phyloP scores from a whole-genome alignment of 805 yeast species.

The Peterozyma xylosa region DNA sequence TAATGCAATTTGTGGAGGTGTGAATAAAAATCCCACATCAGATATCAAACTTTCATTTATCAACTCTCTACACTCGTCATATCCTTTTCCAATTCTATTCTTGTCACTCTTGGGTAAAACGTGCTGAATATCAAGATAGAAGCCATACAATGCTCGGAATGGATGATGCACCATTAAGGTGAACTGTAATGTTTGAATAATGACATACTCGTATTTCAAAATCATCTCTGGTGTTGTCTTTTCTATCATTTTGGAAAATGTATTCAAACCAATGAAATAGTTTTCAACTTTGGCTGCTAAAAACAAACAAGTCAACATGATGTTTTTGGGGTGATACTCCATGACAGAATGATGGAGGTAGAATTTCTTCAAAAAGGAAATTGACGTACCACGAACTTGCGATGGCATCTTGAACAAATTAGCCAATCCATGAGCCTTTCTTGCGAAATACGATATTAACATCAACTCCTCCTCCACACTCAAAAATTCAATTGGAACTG shows the following conservation, averaged over 20 bases:
- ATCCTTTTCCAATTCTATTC: constrained; percentile 55
- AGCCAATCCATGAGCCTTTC: constrained; percentile 64
- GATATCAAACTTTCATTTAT: constrained; percentile 65
- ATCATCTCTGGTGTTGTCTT: constrained; percentile 62
- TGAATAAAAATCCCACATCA: constrained; percentile 68
- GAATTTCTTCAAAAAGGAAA: constrained; percentile 74
- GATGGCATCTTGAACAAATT: constrained; percentile 76
- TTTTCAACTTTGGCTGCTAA: constrained; percentile 92
- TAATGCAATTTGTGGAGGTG: constrained; percentile 95
- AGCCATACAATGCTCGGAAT: constrained; percentile 85
- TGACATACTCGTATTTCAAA: constrained; percentile 69
- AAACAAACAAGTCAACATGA: constrained; percentile 76
- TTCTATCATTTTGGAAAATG: constrained; percentile 65
- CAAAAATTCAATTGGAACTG: constrained; percentile 24
- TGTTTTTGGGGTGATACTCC: constrained; percentile 81
- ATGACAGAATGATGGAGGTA: constrained; percentile 74
- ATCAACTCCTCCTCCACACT: constrained; percentile 63
- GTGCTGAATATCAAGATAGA: constrained; percentile 81
- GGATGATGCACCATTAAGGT: constrained; percentile 86
- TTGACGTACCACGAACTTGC: constrained; percentile 82
- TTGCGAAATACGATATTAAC: constrained; percentile 64
- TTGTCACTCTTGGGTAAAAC: constrained; percentile 41
- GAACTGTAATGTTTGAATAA: constrained; percentile 69
- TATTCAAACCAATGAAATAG: constrained; percentile 76
- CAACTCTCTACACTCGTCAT: constrained; percentile 62